Conservation (phyloP, 495 filamentous ascomycete species). For the Podospora anserina region DNA sequence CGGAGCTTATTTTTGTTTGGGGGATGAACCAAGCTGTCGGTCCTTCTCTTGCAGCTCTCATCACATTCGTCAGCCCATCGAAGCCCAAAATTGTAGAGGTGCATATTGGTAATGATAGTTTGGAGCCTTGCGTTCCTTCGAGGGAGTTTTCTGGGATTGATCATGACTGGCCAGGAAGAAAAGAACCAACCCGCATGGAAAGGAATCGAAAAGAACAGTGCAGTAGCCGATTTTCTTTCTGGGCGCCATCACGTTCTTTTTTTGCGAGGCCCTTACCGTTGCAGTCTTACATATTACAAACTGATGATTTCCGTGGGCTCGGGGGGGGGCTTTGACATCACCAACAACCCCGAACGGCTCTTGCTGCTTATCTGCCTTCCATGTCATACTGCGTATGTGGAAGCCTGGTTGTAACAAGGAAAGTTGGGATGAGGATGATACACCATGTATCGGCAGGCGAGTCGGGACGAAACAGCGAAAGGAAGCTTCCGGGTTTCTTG, state of each 20-base stretch:
- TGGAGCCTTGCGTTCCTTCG: not conserved
- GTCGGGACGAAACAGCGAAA: conserved; percentile 4
- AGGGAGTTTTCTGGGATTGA: not conserved
- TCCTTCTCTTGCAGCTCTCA: not conserved
- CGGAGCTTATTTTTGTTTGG: not conserved
- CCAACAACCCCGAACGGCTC: not conserved
- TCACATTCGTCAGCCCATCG: not conserved
- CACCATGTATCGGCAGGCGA: not conserved
- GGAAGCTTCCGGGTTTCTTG: not conserved
- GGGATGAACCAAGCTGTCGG: not conserved
- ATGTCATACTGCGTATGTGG: not conserved
- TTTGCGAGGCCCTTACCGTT: not conserved
- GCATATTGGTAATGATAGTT: not conserved
- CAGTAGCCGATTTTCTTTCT: not conserved
- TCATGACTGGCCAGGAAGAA: not conserved
- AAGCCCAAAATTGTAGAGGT: not conserved
- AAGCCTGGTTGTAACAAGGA: too few relatives aligned
- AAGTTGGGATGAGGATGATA: not conserved
- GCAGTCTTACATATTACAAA: not conserved
- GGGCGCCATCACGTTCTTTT: not conserved
- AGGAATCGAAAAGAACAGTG: not conserved
- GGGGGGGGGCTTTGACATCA: not conserved
- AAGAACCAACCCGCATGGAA: not conserved
- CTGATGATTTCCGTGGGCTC: too few relatives aligned
- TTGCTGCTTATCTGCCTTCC: not conserved